These are phyloP conservation scores for Fusarium sulawesiense DNA, from an alignment of 2,329 filamentous ascomycete species.

Conservation along the genomic window DNA sequence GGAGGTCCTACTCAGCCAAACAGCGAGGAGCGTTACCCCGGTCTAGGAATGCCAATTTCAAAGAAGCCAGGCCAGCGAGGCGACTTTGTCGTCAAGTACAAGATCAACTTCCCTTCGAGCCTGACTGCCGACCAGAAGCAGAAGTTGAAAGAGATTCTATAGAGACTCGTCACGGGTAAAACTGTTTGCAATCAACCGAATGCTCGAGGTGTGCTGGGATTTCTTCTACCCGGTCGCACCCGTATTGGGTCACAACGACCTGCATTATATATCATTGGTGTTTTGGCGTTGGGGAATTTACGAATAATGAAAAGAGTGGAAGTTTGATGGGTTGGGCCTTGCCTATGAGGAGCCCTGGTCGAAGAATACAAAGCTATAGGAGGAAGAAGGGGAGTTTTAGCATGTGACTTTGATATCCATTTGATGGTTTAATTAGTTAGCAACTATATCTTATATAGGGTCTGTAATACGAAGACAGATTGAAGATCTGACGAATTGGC, in stretches of 20 bases:
- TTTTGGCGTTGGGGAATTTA: slow-evolving; percentile 42
- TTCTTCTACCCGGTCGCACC: not conserved
- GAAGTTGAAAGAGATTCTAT: slow-evolving; percentile 82
- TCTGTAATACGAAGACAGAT: slow-evolving; percentile 30
- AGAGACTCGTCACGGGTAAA: slow-evolving; percentile 33
- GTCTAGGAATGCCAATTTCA: slow-evolving; percentile 92
- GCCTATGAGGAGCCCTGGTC: not conserved
- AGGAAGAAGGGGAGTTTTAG: slow-evolving; percentile 14
- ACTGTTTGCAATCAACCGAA: slow-evolving; percentile 5
- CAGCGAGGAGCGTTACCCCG: slow-evolving; percentile 82
- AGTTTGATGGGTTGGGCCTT: slow-evolving; percentile 1
- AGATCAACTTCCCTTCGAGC: slow-evolving; percentile 88
- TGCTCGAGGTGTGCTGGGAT: not conserved
- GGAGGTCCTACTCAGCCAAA: slow-evolving; percentile 87
- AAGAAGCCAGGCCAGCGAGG: slow-evolving; percentile 89
- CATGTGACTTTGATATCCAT: slow-evolving; percentile 40
- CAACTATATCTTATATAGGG: slow-evolving; percentile 25
- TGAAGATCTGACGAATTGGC: not conserved
- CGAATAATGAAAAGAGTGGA: slow-evolving; percentile 41
- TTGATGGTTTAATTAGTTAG: slow-evolving; percentile 32
- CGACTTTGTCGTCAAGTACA: slow-evolving; percentile 89
- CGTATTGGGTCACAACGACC: not conserved
- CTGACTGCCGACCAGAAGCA: slow-evolving; percentile 84
- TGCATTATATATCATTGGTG: slow-evolving; percentile 32
- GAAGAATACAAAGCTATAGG: slow-evolving; percentile 1